Conservation (phyloP, 257 asterid genomes). For the Nicotiana attenuata region DNA sequence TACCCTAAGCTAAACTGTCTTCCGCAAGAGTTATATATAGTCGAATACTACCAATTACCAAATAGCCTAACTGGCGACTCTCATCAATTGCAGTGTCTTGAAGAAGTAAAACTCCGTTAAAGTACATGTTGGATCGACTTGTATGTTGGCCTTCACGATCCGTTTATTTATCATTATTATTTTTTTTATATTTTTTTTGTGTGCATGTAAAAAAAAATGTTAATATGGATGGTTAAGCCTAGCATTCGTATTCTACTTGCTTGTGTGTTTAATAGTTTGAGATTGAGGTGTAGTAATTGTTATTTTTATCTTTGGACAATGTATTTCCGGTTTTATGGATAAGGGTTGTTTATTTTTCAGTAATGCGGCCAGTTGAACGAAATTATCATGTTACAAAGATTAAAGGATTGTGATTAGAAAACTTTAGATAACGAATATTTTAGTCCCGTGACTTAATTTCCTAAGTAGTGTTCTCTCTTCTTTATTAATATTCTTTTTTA, state of each 20-base stretch:
- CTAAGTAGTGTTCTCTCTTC: too few species aligned
- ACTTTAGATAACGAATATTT: too few species aligned
- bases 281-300: background rate
- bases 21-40: background rate
- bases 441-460: too few species aligned
- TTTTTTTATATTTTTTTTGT: background rate
- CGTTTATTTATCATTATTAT: background rate
- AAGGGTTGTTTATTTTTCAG: background rate
- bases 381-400: background rate
- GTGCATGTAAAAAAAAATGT: background rate
- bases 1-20: background rate
- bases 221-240: background rate
- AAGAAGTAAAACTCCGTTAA: constrained; percentile 24
- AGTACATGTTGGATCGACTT: constrained; percentile 8
- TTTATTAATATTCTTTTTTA: too few species aligned
- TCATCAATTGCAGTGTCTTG: constrained; percentile 33
- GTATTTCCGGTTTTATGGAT: background rate
- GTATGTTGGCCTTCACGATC: constrained; percentile 1
- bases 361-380: background rate
- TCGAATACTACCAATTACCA: background rate
- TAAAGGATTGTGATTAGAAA: too few species aligned
- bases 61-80: background rate
- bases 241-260: background rate
- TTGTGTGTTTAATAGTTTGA: background rate
- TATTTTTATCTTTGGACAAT: background rate